Base-by-base conservation (phyloP, 805 yeast species). In the Helenozyma baotianmanensis region DNA sequence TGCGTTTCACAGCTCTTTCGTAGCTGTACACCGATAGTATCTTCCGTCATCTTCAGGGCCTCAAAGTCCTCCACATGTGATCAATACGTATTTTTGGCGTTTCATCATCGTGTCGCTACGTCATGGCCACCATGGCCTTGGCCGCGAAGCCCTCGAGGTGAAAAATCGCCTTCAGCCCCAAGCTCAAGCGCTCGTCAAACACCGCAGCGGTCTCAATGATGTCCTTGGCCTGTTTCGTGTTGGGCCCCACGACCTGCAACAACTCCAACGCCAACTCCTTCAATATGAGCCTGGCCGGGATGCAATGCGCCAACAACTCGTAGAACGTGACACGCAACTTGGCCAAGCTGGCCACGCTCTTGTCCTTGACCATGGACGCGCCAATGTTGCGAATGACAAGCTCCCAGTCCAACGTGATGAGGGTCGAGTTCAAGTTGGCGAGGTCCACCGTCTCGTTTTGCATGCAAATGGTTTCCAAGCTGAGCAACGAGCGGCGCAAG, bases 121-220 rank as follows among this genome's bases (percentile, higher is more conserved):
- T 21, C 39, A 38, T 22, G 14, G 30, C 72, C 25, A 86, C 83
- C 97, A 92, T 90, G 2, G 79, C 76, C 53, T 76, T 81, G 1
- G 97, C 96, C 13, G 85, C 74, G 53, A 87, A 92, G 1, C 97
- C 98, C 63, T 92, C 98, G 34, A 92, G 62, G 60, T 92, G 98
- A 59, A 86, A 92, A 9, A 92, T 90, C 23, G 88, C 85, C 58
- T 92, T 92, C 38, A 75, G 74, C 2, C 97, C 98, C 38, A 83
- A 62, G 37, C 88, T 76, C 39, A 92, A 68, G 36, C 98, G 73
- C 50, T 92, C 96, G 53, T 92, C 98, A 48, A 76, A 81, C 1
- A 68, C 51, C 2, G 95, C 74, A 2, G 82, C 81, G 4, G 77
- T 60, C 7, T 72, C 72, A 9, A 83, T 74, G 22, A 85, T 62